Evolutionary conservation across 2,329 filamentous ascomycete species (phyloP).

Genomic region (Xylaria sp.): DNA sequence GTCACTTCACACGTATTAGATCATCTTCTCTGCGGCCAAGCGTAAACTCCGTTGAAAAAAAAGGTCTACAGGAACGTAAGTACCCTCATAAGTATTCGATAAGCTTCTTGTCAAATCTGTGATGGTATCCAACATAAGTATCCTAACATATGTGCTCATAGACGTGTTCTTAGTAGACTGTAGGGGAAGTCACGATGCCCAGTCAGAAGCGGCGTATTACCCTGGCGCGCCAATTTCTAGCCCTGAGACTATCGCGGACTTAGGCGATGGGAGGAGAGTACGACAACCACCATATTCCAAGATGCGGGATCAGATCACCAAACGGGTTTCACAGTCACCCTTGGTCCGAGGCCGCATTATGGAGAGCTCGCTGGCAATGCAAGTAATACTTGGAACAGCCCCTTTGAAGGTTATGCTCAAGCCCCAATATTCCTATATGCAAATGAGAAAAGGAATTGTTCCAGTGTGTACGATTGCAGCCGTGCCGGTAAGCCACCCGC

Average conservation of each 20-base stretch:
- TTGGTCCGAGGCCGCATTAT: conserved; percentile 5
- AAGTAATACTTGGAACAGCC: conserved; percentile 12
- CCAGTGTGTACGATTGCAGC: conserved; percentile 15
- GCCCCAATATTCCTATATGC: conserved; percentile 6
- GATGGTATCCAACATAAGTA: not conserved
- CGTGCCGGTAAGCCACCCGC: conserved; percentile 10
- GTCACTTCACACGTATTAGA: not conserved
- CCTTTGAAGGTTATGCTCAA: conserved; percentile 18
- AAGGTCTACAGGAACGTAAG: not conserved
- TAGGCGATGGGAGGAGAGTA: conserved; percentile 5
- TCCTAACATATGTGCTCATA: not conserved
- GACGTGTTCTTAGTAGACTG: conserved; percentile 9
- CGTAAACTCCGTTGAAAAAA: not conserved
- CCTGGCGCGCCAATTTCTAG: not conserved
- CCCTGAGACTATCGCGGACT: conserved; percentile 15
- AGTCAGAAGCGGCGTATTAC: conserved; percentile 22
- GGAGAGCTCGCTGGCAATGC: conserved; percentile 19
- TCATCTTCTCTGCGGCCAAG: not conserved
- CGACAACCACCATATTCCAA: conserved; percentile 10
- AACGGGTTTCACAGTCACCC: conserved; percentile 16
- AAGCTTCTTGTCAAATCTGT: not conserved
- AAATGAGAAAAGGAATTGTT: conserved; percentile 11
- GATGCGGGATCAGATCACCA: not conserved
- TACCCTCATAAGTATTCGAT: no score
- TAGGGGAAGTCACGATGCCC: not conserved